Conservation (phyloP, 495 filamentous ascomycete species). For the Geoglossum glabrum region DNA sequence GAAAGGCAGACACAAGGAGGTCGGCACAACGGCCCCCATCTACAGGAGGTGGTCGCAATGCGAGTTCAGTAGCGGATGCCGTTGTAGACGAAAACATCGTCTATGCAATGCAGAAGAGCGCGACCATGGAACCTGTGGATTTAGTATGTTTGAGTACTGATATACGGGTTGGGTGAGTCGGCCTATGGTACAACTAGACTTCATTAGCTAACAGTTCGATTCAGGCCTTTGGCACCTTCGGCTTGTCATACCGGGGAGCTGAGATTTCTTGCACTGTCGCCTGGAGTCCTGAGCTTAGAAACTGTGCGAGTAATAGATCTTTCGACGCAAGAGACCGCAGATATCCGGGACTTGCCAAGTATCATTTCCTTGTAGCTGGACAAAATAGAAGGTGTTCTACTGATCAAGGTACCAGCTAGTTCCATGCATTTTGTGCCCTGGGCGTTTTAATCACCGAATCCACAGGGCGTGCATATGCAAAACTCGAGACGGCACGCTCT, state of each 20-base stretch:
- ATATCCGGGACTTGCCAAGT: constrained; percentile 62
- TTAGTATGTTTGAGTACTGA: constrained; percentile 69
- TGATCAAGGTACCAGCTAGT: not conserved
- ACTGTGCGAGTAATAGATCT: constrained; percentile 68
- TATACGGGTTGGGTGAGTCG: constrained; percentile 52
- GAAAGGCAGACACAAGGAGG: constrained; percentile 42
- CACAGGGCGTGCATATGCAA: no score
- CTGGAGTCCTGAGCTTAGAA: constrained; percentile 59
- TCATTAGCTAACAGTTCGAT: not conserved
- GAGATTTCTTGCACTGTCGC: constrained; percentile 54
- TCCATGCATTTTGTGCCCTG: not conserved
- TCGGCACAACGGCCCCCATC: constrained; percentile 29
- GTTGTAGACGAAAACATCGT: constrained; percentile 71
- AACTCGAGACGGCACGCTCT: no score
- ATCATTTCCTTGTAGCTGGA: constrained; percentile 25
- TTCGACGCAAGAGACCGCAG: constrained; percentile 57
- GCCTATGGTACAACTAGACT: not conserved
- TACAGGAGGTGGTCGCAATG: constrained; percentile 16
- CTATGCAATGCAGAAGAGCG: constrained; percentile 61
- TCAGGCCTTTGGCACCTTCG: constrained; percentile 47
- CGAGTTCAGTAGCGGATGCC: constrained; percentile 45
- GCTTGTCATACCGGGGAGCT: constrained; percentile 68
- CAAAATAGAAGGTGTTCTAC: not conserved
- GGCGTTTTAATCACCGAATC: not conserved
- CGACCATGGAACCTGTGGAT: constrained; percentile 49